Evolutionary conservation across 768 basidiomycete genomes (phyloP), one percentile per base, ranked within the genome.

Genomic region (Agrocybe pediades): DNA sequence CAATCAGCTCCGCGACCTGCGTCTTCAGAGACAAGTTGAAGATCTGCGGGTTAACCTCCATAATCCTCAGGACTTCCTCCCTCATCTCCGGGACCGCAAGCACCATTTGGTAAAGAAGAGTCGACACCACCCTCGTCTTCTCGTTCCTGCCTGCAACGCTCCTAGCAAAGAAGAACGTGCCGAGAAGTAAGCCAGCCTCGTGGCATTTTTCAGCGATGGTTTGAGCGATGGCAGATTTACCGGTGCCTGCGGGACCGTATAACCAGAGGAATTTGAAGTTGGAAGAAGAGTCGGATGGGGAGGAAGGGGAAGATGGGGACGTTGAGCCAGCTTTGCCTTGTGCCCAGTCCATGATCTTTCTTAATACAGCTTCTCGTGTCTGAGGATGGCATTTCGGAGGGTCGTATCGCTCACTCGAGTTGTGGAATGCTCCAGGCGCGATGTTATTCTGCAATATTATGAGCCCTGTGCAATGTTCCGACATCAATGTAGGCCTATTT

Each of bases 181-280:
- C 49, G 11, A 49, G 56, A 0, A 56, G 29, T 6, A 46, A 24
- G 1, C 51, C 54, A 4, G 24, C 44, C 41, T 42, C 40, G 1
- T 43, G n/a, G 49, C 55, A 60, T 7, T 49, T n/a, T 15, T 62
- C 58, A 1, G 56, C 56, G 9, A 62, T 55, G 20, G 55, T 54
- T 29, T 57, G 56, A 24, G 54, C 55, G 30, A 62, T 57, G 40
- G 61, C 61, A 2, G 61, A 57, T 41, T 62, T 62, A 1, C 61
- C 61, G 6, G 58, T 46, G 6, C 61, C 58, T 20, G 61, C 61
- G 1, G 61, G 53, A 2, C 55, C 61, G 20, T 53, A 52, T 20
- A 62, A 25, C 61, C 61, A 62, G 13, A 59, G 19, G 20, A 62
- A 46, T 5, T 42, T 42, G n/a, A n/a, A n/a, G n/a, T n/a, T n/a